These are phyloP conservation scores for Penicillium waksmanii DNA, from an alignment of 495 filamentous ascomycete species.

Conservation along the genomic window DNA sequence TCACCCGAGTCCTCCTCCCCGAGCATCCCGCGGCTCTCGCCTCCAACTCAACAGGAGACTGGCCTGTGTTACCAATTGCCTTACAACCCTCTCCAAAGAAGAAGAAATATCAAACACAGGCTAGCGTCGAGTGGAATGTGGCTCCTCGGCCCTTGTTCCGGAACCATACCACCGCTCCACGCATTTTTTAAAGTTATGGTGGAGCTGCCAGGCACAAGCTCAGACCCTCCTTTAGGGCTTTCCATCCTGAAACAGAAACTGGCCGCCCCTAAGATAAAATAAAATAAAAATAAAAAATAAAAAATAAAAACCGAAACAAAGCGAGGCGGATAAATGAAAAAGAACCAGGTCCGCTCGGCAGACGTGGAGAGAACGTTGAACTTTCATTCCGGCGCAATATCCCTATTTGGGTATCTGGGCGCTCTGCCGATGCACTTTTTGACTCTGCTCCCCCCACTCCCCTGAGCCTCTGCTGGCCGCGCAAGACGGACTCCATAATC, in stretches of 20 bases:
- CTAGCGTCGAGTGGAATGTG: conserved; percentile 1
- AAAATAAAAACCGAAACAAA: not conserved
- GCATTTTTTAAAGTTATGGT: conserved; percentile 15
- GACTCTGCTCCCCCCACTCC: conserved; percentile 5
- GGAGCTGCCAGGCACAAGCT: conserved; percentile 7
- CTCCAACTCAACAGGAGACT: not conserved
- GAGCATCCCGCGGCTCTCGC: not conserved
- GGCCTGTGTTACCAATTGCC: not conserved
- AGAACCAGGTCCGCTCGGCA: not conserved
- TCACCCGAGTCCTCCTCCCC: not conserved
- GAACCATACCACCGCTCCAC: not conserved
- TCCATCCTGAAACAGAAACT: not conserved
- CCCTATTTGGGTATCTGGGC: conserved; percentile 10
- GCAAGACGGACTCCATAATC: too few species aligned
- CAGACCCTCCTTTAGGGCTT: conserved; percentile 3
- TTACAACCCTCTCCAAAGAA: not conserved
- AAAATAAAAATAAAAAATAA: not conserved
- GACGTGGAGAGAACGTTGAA: conserved; percentile 18
- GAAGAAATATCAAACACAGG: not conserved
- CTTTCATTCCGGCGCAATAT: conserved; percentile 27
- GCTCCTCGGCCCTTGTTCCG: not conserved
- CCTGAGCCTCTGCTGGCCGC: not conserved
- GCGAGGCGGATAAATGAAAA: not conserved
- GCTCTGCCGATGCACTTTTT: not conserved
- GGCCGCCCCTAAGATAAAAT: not conserved